Conservation (phyloP, 75 land plant genomes). For the Pinus tabuliformis region DNA sequence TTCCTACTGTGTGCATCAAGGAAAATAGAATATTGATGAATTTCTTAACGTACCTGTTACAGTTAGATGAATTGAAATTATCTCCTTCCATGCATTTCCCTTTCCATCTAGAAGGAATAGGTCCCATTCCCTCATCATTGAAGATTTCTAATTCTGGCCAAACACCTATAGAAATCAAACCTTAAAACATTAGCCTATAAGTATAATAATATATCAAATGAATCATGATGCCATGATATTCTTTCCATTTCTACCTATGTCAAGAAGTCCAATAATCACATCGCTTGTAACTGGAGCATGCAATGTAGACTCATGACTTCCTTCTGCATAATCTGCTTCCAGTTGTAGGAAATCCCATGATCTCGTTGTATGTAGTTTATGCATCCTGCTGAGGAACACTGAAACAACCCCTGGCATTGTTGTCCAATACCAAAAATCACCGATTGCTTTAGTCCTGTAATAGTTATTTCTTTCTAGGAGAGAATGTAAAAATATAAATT, state of each 20-base stretch:
- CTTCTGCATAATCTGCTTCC: neutral
- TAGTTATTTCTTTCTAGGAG: too few species aligned
- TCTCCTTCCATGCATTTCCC: conserved; percentile 32
- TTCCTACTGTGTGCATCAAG: too few species aligned
- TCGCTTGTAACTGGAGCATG: neutral
- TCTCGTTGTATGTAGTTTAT: conserved; percentile 45
- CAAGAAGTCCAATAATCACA: conserved; percentile 8
- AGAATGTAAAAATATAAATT: too few species aligned
- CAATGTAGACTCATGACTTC: neutral
- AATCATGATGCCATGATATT: neutral
- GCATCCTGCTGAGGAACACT: conserved; percentile 36
- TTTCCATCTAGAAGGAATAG: conserved; percentile 48
- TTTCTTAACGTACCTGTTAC: conserved; percentile 26
- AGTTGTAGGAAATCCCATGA: conserved; percentile 59
- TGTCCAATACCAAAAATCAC: conserved; percentile 10
- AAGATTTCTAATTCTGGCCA: conserved; percentile 49
- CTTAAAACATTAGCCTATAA: neutral
- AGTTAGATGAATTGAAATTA: conserved; percentile 25
- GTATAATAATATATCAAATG: neutral
- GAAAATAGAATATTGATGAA: too few species aligned
- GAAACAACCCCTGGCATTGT: conserved; percentile 53
- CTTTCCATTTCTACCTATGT: neutral
- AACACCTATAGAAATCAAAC: conserved; percentile 21
- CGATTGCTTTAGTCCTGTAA: too few species aligned
- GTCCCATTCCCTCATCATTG: conserved; percentile 40